Base-by-base conservation (phyloP, 805 yeast species). In the Candida silvatica region DNA sequence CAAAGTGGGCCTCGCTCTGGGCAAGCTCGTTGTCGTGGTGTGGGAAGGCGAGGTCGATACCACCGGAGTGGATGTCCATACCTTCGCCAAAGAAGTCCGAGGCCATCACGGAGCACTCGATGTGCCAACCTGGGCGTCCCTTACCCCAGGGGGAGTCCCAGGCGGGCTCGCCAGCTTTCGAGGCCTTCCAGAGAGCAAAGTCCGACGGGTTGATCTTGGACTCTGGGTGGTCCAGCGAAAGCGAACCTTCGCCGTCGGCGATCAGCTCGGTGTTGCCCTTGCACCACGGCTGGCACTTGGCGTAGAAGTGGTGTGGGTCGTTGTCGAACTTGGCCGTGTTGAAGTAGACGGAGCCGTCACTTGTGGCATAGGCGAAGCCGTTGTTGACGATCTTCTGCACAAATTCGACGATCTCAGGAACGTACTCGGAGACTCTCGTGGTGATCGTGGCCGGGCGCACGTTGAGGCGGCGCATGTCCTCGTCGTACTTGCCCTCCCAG, bases 111-210 rank as follows among this genome's bases (percentile, higher is more conserved):
- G 97, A 87, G 70, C 98, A 92, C 62, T 92, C 98, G 57, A 92
- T 92, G 58, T 92, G 98, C 98, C 98, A 92, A 4, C 98, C 98
- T 11, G 98, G 98, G 58, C 98, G 80, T 35, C 98, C 98, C 39
- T 67, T 67, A 18, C 98, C 98, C 97, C 97, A 92, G 19, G 90
- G 88, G 2, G 96, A 85, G 5, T 69, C 73, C 97, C 97, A 92
- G 32, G 77, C 72, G 17, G 98, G 98, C 62, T 92, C 98, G 48
- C 98, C 98, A 6, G 95, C 90, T 56, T 92, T 92, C 6, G 95
- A 82, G 0, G 88, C 76, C 56, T 92, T 92, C 98, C 98, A 92
- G 24, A 92, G 68, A 1, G 98, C 98, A 61, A 92, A 92, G 58
- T 92, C 98, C 17, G 84, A 81, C 2, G 81, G 59, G 37, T 77